Evolutionary conservation across 2,329 filamentous ascomycete species (phyloP), one percentile per base, ranked within the genome.

Genomic region (Endocalyx cinctus): DNA sequence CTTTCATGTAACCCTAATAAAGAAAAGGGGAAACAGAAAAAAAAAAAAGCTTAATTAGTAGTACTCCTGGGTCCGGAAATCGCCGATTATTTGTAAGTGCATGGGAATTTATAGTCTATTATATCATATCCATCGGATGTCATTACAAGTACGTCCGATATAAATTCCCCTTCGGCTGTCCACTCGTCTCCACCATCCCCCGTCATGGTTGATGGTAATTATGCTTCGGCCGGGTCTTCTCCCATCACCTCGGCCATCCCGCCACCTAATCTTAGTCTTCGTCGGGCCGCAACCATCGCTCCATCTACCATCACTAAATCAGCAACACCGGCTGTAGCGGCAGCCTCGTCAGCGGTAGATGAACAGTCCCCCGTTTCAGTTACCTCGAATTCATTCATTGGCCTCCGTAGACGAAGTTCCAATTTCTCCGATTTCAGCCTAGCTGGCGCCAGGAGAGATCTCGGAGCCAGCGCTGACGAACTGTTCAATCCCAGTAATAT

Each of bases 401-500:
- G 35, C 46, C 34, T 57, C 31, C 73, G 77, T 17, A 76, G 86
- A 34, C 76, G 85, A 41, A 86, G 83, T 62, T 92, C 87, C 22
- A 79, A 79, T 29, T 76, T 94, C 42, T 92, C 87, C 17, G 84
- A 89, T 50, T 81, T 74, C 49, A 84, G 84, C 43, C 53, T 87
- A 11, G 77, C 70, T 36, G 83, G 86, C 58, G 79, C 79, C 25
- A 75, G 77, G 45, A 70, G 71, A 39, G 76, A 74, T 3, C 64
- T 82, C 27, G 73, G 73, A 29, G 76, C 75, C 3, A 84, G 83
- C 14, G 83, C 81, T 0, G 80, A 85, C 48, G 79, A 85, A 45
- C 66, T 92, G 17, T 64, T 90, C 67, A 55, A 81, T 61, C 63
- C 77, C 45, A 47, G 48, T 55, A n/a, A n/a, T n/a, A n/a, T n/a